Conservation (phyloP, 2,329 filamentous ascomycete genomes). For the Aspergillus pseudotamarii region DNA sequence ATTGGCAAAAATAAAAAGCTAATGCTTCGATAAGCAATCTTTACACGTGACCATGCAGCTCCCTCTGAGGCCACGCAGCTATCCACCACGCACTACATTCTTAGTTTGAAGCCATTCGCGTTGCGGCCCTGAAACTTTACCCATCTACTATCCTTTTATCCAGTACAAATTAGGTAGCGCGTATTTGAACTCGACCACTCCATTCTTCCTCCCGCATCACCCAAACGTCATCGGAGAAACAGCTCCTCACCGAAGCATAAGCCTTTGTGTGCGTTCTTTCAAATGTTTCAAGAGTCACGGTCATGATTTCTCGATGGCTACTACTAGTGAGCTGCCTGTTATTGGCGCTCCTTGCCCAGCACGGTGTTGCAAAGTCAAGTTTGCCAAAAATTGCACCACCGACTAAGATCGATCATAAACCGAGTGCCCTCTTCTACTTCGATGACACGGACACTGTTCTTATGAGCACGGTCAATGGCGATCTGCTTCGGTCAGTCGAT, state of each 20-base stretch:
- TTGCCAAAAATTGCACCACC: slow-evolving; percentile 66
- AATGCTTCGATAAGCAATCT: slow-evolving; percentile 24
- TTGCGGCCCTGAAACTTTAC: background rate
- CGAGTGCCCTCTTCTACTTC: slow-evolving; percentile 81
- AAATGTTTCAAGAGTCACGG: slow-evolving; percentile 33
- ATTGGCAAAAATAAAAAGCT: background rate
- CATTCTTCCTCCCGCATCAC: background rate
- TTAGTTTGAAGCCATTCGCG: background rate
- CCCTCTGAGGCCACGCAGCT: slow-evolving; percentile 33
- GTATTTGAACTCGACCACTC: background rate
- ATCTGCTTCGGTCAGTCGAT: slow-evolving; percentile 76
- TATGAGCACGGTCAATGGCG: slow-evolving; percentile 65
- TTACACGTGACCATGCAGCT: slow-evolving; percentile 36
- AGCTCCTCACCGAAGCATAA: slow-evolving; percentile 1
- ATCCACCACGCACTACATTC: background rate
- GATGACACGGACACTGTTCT: slow-evolving; percentile 82
- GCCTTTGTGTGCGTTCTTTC: slow-evolving; percentile 17
- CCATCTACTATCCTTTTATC: background rate
- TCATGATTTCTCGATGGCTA: slow-evolving; percentile 48
- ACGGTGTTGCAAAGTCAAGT: slow-evolving; percentile 55
- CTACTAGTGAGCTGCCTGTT: slow-evolving; percentile 55
- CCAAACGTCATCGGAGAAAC: background rate
- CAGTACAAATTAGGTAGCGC: background rate
- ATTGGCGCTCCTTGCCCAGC: slow-evolving; percentile 50
- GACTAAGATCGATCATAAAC: slow-evolving; percentile 67